These are phyloP conservation scores for Gossypium thurberi DNA, from an alignment of 345 rosid genomes.

Conservation along the genomic window DNA sequence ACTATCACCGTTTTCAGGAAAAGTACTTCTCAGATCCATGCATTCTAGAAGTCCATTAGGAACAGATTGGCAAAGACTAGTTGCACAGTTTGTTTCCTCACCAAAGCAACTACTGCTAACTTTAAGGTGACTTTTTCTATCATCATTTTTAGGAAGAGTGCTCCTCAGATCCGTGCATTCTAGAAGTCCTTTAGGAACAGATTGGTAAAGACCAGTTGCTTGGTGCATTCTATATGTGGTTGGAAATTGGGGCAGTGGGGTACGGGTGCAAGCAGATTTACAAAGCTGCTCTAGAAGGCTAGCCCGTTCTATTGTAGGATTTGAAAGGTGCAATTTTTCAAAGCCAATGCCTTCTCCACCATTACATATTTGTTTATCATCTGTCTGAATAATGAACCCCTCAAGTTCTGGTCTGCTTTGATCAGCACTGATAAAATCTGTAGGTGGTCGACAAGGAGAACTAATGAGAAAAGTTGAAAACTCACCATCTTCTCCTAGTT, in stretches of 20 bases:
- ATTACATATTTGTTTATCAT: constrained; percentile 25
- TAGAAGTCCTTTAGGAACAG: constrained; percentile 61
- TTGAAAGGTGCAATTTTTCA: constrained; percentile 44
- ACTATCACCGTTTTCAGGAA: constrained; percentile 13
- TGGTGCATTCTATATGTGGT: constrained; percentile 30
- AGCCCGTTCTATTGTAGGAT: constrained; percentile 45
- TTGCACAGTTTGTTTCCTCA: constrained; percentile 19
- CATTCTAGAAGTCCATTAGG: constrained; percentile 60
- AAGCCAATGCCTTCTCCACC: constrained; percentile 31
- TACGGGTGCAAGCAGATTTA: constrained; percentile 52
- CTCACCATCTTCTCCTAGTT: constrained; percentile 20
- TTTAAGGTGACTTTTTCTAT: constrained; percentile 25
- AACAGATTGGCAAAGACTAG: constrained; percentile 45
- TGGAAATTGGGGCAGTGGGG: constrained; percentile 53
- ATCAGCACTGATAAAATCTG: constrained; percentile 23
- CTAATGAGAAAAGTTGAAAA: constrained; percentile 22
- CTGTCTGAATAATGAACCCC: constrained; percentile 49
- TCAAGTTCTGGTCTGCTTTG: constrained; percentile 53
- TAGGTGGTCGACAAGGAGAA: constrained; percentile 27
- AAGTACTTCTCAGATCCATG: constrained; percentile 26
- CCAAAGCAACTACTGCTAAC: constrained; percentile 27
- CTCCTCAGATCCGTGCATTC: constrained; percentile 36
- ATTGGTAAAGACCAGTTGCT: constrained; percentile 37
- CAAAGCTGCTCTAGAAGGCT: constrained; percentile 55
- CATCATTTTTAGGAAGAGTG: constrained; percentile 16